phyloP scores from a whole-genome alignment of 805 yeast species.

The Kodamaea restingae region DNA sequence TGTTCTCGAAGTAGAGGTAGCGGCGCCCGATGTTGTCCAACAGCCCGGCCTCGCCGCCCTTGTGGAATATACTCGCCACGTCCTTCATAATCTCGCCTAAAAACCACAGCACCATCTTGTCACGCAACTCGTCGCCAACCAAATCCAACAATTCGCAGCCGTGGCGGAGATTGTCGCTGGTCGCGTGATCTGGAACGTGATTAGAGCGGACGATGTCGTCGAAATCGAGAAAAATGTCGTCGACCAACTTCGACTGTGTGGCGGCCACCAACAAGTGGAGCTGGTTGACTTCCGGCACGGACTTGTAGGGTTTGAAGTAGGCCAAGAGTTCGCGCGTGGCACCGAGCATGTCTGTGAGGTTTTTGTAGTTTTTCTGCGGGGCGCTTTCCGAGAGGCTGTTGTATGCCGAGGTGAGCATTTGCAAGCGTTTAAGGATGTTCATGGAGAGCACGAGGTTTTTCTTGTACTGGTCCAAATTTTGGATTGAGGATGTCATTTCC shows the following conservation, averaged over 20 bases:
- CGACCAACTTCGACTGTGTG: conserved; percentile 58
- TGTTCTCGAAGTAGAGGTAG: conserved; percentile 68
- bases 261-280: conserved; percentile 57
- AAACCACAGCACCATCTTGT: conserved; percentile 69
- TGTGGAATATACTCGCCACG: conserved; percentile 66
- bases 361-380: conserved; percentile 45
- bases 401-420: conserved; percentile 77
- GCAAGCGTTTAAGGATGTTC: conserved; percentile 81
- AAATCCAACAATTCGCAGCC: conserved; percentile 75
- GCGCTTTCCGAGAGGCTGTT: conserved; percentile 51
- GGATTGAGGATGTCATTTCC: conserved; percentile 71
- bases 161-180: conserved; percentile 40
- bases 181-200: too few relatives aligned
- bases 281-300: conserved; percentile 73
- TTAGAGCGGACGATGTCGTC: conserved; percentile 37
- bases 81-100: conserved; percentile 67
- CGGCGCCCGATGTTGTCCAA: conserved; percentile 81
- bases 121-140: conserved; percentile 50
- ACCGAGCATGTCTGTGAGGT: conserved; percentile 57
- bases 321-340: conserved; percentile 71
- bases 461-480: conserved; percentile 75
- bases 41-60: conserved; percentile 90
- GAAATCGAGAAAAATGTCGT: conserved; percentile 71
- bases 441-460: conserved; percentile 77
- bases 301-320: conserved; percentile 74